Conservation (phyloP, 1,284 basidiomycete species). For the Trichosporon sp. region DNA sequence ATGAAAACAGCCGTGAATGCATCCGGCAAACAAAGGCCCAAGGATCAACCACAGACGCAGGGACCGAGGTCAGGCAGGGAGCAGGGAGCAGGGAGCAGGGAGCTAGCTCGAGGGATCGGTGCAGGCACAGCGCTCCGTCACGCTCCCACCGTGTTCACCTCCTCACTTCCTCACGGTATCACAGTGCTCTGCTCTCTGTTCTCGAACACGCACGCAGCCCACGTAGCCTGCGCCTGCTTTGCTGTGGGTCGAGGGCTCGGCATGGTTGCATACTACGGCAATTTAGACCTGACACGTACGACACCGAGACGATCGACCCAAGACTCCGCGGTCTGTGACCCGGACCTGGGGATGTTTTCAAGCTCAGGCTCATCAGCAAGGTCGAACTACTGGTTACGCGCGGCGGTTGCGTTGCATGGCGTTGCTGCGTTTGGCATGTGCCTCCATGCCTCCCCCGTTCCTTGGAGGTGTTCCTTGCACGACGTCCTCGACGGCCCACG, state of each 20-base stretch:
- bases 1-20: background rate
- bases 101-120: background rate
- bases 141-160: background rate
- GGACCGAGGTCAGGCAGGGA: background rate
- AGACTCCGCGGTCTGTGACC: background rate
- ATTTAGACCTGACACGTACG: background rate
- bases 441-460: background rate
- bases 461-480: background rate
- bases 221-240: background rate
- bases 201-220: background rate
- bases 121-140: background rate
- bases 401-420: background rate
- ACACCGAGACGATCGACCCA: background rate
- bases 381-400: background rate
- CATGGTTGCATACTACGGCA: background rate
- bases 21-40: background rate
- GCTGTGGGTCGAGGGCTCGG: background rate
- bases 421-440: conserved; percentile 1
- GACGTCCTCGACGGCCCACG: background rate
- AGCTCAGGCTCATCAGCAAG: background rate
- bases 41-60: background rate
- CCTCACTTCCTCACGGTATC: background rate
- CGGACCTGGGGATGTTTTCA: background rate
- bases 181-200: no score
- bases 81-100: background rate